These are phyloP conservation scores for Clavulina sp. DNA, from an alignment of 768 basidiomycete species.

Conservation along the genomic window DNA sequence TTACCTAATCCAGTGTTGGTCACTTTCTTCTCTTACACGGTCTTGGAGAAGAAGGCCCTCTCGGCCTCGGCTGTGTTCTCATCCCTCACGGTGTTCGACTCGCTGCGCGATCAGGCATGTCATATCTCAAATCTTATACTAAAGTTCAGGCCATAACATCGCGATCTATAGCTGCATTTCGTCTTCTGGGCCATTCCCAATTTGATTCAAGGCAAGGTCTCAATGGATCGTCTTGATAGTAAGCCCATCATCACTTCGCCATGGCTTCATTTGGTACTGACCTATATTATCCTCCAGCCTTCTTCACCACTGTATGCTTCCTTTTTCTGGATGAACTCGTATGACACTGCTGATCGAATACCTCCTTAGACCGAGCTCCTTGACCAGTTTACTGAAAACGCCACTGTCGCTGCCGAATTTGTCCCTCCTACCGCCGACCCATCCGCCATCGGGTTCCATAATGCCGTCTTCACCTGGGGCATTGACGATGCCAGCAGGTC, in stretches of 20 bases:
- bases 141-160: neutral
- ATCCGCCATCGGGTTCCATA: constrained; percentile 12
- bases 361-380: constrained; percentile 19
- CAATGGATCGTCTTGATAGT: constrained; percentile 35
- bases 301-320: neutral
- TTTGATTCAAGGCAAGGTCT: constrained; percentile 35
- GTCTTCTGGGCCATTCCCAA: constrained; percentile 20
- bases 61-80: constrained; percentile 26
- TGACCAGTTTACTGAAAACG: constrained; percentile 15
- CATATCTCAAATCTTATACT: too few relatives aligned
- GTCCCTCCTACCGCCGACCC: constrained; percentile 8
- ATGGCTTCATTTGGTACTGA: constrained; percentile 24
- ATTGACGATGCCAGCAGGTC: too few relatives aligned
- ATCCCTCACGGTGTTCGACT: constrained; percentile 40
- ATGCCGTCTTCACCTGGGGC: constrained; percentile 38
- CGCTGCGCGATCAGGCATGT: constrained; percentile 30
- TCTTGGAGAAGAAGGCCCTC: constrained; percentile 23
- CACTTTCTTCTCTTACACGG: constrained; percentile 14
- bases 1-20: neutral
- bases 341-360: neutral
- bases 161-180: constrained; percentile 16
- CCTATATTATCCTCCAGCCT: neutral
- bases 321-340: neutral
- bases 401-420: constrained; percentile 6
- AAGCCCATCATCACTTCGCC: neutral